Evolutionary conservation across 2,329 filamentous ascomycete genomes (phyloP).

Genomic region (Nemania sp.): DNA sequence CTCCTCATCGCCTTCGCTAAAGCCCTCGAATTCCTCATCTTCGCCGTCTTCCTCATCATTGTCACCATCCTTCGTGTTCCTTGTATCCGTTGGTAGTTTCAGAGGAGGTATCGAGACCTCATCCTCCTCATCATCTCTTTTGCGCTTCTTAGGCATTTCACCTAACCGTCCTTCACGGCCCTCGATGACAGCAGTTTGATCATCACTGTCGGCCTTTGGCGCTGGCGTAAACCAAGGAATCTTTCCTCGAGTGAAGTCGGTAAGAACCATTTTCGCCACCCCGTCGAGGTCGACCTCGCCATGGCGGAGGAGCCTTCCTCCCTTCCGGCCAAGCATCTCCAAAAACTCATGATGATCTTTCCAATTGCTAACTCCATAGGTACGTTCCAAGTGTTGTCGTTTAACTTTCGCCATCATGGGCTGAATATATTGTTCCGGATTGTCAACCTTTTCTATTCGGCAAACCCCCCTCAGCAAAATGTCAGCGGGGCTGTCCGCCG

Average conservation of each 20-base stretch:
- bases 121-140: slow-evolving; percentile 55
- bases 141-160: slow-evolving; percentile 85
- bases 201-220: slow-evolving; percentile 60
- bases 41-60: slow-evolving; percentile 45
- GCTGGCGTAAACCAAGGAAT: slow-evolving; percentile 95
- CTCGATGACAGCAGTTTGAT: slow-evolving; percentile 55
- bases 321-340: slow-evolving; percentile 83
- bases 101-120: slow-evolving; percentile 38
- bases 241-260: slow-evolving; percentile 93
- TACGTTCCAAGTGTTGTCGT: slow-evolving; percentile 84
- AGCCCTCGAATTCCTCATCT: slow-evolving; percentile 44
- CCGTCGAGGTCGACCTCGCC: slow-evolving; percentile 96
- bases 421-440: slow-evolving; percentile 93
- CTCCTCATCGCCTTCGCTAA: slow-evolving; percentile 40
- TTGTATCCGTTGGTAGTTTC: slow-evolving; percentile 33
- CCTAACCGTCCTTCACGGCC: slow-evolving; percentile 78
- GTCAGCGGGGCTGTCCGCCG: slow-evolving; percentile 80
- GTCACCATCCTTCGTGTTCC: slow-evolving; percentile 33
- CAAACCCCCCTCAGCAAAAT: slow-evolving; percentile 90
- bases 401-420: slow-evolving; percentile 81
- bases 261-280: slow-evolving; percentile 94
- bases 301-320: slow-evolving; percentile 81
- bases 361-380: slow-evolving; percentile 85
- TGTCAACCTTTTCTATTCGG: slow-evolving; percentile 92
- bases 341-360: slow-evolving; percentile 79